A percentile compares a stretch with the other conserved stretches of the same genome.
Evolutionary conservation across 768 basidiomycete genomes (phyloP).

Genomic region (Amanita rimosa): DNA sequence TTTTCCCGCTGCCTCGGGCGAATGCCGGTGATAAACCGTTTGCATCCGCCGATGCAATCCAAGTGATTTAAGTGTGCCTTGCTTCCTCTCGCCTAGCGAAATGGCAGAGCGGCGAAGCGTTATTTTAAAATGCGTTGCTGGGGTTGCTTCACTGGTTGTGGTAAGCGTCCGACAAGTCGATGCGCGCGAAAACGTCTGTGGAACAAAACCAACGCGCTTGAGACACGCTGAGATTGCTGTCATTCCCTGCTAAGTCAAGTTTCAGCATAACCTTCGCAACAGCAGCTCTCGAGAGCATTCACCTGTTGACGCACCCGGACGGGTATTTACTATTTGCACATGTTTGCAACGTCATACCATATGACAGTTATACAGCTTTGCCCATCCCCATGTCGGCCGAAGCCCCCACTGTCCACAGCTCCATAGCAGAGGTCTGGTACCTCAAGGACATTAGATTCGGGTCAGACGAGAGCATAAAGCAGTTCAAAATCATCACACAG

Average conservation of each 20-base stretch:
- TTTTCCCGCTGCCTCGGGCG: conserved; percentile 70
- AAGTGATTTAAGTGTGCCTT: conserved; percentile 69
- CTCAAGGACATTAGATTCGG: conserved; percentile 58
- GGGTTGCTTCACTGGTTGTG: conserved; percentile 6
- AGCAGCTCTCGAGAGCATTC: neutral
- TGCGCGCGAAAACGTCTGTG: too few species aligned
- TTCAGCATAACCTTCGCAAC: neutral
- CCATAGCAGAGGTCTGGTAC: conserved; percentile 61
- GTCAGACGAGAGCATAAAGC: conserved; percentile 15
- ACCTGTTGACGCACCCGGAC: too few species aligned
- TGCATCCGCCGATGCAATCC: conserved; percentile 78
- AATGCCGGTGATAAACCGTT: conserved; percentile 72
- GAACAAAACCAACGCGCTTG: too few species aligned
- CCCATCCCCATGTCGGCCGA: conserved; percentile 6
- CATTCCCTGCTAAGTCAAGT: neutral
- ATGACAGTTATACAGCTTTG: neutral
- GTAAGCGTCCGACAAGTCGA: neutral
- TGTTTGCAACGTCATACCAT: neutral
- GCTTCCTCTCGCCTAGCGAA: conserved; percentile 59
- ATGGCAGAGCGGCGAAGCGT: conserved; percentile 84
- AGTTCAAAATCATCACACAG: conserved; percentile 63
- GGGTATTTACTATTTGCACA: too few species aligned
- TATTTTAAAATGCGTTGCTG: conserved; percentile 76
- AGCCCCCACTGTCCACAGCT: conserved; percentile 24
- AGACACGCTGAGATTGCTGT: neutral